A percentile compares a stretch with the other conserved stretches of the same genome.
phyloP scores from a whole-genome alignment of 2,329 filamentous ascomycete species.

The Nothophoma quercina region DNA sequence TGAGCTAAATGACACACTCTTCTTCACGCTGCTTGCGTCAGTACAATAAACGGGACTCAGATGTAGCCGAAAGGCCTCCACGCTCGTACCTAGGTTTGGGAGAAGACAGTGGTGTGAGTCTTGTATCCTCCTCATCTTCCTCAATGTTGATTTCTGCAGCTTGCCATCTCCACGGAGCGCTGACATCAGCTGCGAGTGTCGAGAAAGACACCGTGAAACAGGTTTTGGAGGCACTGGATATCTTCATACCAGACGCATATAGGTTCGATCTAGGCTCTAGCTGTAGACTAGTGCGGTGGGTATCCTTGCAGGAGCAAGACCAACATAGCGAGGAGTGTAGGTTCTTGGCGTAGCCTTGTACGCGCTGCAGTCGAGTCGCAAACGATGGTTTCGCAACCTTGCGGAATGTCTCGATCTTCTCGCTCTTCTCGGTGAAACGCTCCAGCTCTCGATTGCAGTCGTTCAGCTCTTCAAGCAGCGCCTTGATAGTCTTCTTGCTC shows the following conservation, averaged over 20 bases:
- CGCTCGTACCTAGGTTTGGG: conserved; percentile 30
- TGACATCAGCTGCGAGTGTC: conserved; percentile 19
- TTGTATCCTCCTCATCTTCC: conserved; percentile 36
- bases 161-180: conserved; percentile 40
- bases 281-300: conserved; percentile 44
- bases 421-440: conserved; percentile 48
- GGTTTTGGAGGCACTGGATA: conserved; percentile 23
- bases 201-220: conserved; percentile 47
- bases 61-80: not conserved
- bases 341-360: conserved; percentile 45
- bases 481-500: conserved; percentile 48
- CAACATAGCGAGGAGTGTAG: conserved; percentile 45
- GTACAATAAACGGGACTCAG: not conserved
- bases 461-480: conserved; percentile 45
- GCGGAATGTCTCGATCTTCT: conserved; percentile 47
- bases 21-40: conserved; percentile 33
- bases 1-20: conserved; percentile 45
- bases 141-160: conserved; percentile 39
- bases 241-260: conserved; percentile 30
- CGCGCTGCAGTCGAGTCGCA: conserved; percentile 40
- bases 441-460: conserved; percentile 51
- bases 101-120: conserved; percentile 17
- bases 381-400: conserved; percentile 46
- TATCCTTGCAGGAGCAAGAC: conserved; percentile 45
- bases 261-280: conserved; percentile 40